Evolutionary conservation across 192 early-diverging fungal genomes (phyloP).

Genomic region (Backusella westeae): DNA sequence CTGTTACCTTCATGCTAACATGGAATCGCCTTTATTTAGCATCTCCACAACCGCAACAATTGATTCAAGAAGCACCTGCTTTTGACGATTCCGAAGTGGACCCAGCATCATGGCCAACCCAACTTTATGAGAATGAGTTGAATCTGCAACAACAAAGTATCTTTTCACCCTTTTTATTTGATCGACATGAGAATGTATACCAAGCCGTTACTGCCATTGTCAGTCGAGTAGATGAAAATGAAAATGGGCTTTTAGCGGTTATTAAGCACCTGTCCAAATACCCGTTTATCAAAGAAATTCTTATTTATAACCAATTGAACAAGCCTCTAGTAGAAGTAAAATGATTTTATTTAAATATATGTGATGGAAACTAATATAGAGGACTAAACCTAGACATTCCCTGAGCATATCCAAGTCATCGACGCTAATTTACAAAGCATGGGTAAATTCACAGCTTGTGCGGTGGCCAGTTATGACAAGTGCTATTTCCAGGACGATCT

Average conservation of each 20-base stretch:
- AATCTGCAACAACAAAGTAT: not conserved
- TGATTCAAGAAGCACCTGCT: not conserved
- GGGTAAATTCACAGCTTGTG: slow-evolving; percentile 38
- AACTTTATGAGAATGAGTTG: not conserved
- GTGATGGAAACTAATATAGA: not conserved
- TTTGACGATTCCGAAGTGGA: not conserved
- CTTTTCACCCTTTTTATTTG: not conserved
- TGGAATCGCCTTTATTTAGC: not conserved
- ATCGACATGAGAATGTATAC: not conserved
- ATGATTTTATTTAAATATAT: not conserved
- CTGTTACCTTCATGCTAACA: not conserved
- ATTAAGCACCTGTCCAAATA: slow-evolving; percentile 48
- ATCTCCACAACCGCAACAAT: not conserved
- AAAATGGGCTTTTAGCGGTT: slow-evolving; percentile 36
- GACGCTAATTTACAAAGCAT: slow-evolving; percentile 49
- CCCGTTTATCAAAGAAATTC: slow-evolving; percentile 56
- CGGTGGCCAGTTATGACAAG: slow-evolving; percentile 42
- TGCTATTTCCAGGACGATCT: slow-evolving; percentile 61
- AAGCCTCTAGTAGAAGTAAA: slow-evolving; percentile 11
- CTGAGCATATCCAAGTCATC: slow-evolving; percentile 27
- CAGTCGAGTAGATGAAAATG: slow-evolving; percentile 3
- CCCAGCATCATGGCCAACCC: not conserved
- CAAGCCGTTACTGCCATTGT: slow-evolving; percentile 47
- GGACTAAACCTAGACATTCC: not conserved
- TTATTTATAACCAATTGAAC: slow-evolving; percentile 51